These are phyloP conservation scores for Aspergillus ostianus DNA, from an alignment of 495 filamentous ascomycete species.

Conservation along the genomic window DNA sequence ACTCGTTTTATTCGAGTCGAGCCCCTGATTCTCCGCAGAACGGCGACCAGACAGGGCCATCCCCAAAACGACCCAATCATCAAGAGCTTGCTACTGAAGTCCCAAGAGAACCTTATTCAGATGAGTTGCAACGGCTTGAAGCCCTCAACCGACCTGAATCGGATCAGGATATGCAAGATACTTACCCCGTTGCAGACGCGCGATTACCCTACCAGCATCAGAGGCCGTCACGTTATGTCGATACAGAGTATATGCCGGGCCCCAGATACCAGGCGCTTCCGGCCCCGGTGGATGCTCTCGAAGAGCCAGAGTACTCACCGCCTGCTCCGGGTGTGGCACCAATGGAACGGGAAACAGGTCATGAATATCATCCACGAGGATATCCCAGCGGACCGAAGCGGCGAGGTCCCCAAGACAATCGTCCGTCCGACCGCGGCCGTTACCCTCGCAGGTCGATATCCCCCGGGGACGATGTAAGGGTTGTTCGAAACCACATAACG, in stretches of 20 bases:
- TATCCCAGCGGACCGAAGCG: conserved; percentile 21
- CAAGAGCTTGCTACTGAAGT: conserved; percentile 24
- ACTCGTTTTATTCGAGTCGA: conserved; percentile 93
- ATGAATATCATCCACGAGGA: conserved; percentile 22
- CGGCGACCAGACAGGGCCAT: conserved; percentile 30
- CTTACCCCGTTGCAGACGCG: conserved; percentile 47
- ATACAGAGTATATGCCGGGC: conserved; percentile 16
- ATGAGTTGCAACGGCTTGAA: conserved; percentile 51
- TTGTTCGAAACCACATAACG: conserved; percentile 60
- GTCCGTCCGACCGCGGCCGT: conserved; percentile 21
- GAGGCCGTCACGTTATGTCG: conserved; percentile 26
- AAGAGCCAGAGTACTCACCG: conserved; percentile 53
- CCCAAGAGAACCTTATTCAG: conserved; percentile 35
- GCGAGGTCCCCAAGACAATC: conserved; percentile 14
- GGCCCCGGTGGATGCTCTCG: conserved; percentile 28
- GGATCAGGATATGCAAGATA: conserved; percentile 48
- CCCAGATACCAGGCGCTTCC: conserved; percentile 22
- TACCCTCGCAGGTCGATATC: conserved; percentile 26
- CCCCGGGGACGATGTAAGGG: conserved; percentile 38
- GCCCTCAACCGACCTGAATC: conserved; percentile 43
- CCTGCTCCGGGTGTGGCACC: conserved; percentile 43
- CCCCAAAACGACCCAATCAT: conserved; percentile 27
- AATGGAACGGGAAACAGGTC: conserved; percentile 26
- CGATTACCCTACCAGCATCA: conserved; percentile 26
- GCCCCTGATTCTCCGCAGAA: conserved; percentile 49